Base-by-base conservation (phyloP, 2,329 filamentous ascomycete species). In the Acrocalymma vagum region DNA sequence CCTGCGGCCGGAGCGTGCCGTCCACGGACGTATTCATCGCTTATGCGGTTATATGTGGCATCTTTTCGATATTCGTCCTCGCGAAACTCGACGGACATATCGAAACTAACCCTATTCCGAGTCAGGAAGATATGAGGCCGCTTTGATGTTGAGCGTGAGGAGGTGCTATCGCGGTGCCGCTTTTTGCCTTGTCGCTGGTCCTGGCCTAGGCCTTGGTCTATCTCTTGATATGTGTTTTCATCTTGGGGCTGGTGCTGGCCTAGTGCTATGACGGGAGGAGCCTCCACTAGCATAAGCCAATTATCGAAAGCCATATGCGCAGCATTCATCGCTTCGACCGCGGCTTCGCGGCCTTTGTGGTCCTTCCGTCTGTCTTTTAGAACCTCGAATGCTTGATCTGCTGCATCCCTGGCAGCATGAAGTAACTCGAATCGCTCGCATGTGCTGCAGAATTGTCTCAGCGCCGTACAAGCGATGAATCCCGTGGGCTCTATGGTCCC, bases 1-100 rank as follows among this genome's bases (percentile, higher is more conserved):
- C 50, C 57, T 39, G 59, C 51, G 5, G 52, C 51, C 6, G 55
- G 50, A 20, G 55, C 59, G 34, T 63, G 57, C n/a, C 59, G 43
- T 7, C 63, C 63, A 4, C 42, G 58, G 4, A 53, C 42, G 32
- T 66, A 66, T 4, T 35, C 42, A 6, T 58, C 43, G 15, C 43
- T 47, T 16, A 28, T 35, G 3, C 63, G 54, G 21, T 45, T 35
- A 32, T 48, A 58, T 15, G 49, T 29, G 6, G 39, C 26, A 31
- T 32, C 49, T n/a, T 29, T 33, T 9, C 55, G 47, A 38, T 57
- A 60, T n/a, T n/a, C n/a, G 17, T 51, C 43, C 4, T 48, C 38
- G 13, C 53, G 48, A 13, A 58, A 55, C 17, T 59, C 42, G 11
- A 55, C 52, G 1, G 47, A 35, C 10, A 55, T 45, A 1, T 45